A percentile compares a stretch with the other conserved stretches of the same genome.
Conservation (phyloP, 2,329 filamentous ascomycete genomes). For the Lecanosticta acicola region DNA sequence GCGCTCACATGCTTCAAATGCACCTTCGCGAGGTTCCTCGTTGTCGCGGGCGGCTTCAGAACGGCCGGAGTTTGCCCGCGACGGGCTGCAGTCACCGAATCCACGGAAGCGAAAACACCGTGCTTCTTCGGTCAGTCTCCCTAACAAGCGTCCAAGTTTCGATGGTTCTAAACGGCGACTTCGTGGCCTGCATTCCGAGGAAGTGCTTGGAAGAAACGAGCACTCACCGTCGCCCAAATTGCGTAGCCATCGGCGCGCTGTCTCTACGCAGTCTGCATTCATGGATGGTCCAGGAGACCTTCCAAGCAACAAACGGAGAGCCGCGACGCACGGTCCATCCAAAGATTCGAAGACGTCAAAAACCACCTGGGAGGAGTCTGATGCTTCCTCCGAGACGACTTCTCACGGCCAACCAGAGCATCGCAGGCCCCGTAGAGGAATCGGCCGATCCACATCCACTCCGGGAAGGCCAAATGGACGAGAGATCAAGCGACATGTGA, state of each 20-base stretch:
- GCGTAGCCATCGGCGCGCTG: conserved; percentile 57
- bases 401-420: conserved; percentile 57
- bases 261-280: conserved; percentile 57
- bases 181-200: conserved; percentile 28
- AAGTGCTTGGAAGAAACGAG: conserved; percentile 21
- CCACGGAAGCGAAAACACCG: conserved; percentile 36
- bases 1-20: conserved; percentile 20
- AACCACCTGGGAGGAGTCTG: conserved; percentile 57
- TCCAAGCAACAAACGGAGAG: conserved; percentile 25
- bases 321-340: conserved; percentile 48
- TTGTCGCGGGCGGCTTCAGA: conserved; percentile 29
- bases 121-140: conserved; percentile 31
- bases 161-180: conserved; percentile 25
- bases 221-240: conserved; percentile 57
- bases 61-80: conserved; percentile 19
- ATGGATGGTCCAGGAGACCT: conserved; percentile 45
- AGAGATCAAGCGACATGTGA: conserved; percentile 72
- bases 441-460: conserved; percentile 48
- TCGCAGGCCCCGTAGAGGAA: conserved; percentile 52
- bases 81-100: conserved; percentile 26
- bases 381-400: conserved; percentile 40
- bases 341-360: conserved; percentile 27
- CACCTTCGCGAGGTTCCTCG: conserved; percentile 23
- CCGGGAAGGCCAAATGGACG: conserved; percentile 53
- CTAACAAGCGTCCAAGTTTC: conserved; percentile 30